Conservation (phyloP, 2,329 filamentous ascomycete genomes). For the Aspergillus hiratsukae region DNA sequence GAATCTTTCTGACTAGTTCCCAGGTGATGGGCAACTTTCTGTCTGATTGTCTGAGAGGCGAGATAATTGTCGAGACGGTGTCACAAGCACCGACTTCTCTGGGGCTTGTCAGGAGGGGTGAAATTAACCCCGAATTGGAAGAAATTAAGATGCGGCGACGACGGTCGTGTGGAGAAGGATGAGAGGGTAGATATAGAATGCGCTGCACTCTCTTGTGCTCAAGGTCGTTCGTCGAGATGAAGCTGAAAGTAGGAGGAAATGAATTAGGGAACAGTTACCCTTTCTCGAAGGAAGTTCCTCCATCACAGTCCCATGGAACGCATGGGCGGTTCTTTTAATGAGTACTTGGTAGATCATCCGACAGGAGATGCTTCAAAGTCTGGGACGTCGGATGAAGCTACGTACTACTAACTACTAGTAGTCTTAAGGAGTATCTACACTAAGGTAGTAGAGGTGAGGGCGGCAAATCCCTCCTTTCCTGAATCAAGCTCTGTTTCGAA, state of each 20-base stretch:
- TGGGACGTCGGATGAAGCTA: not conserved
- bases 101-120: not conserved
- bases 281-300: not conserved
- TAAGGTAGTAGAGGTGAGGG: not conserved
- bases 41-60: not conserved
- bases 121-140: not conserved
- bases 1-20: not conserved
- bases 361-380: not conserved
- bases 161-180: not conserved
- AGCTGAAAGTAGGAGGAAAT: not conserved
- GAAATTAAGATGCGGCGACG: not conserved
- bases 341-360: not conserved
- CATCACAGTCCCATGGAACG: not conserved
- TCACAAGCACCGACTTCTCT: not conserved
- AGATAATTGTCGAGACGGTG: not conserved
- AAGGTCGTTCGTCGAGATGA: not conserved
- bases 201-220: not conserved
- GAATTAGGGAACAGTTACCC: not conserved
- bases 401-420: not conserved
- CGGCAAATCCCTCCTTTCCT: not conserved
- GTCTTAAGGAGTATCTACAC: too few species aligned
- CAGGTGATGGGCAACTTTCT: not conserved
- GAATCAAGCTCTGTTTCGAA: not conserved
- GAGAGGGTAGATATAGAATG: not conserved
- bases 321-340: not conserved